Evolutionary conservation across 2,329 filamentous ascomycete species (phyloP).

Genomic region (Fusarium protoensiforme): DNA sequence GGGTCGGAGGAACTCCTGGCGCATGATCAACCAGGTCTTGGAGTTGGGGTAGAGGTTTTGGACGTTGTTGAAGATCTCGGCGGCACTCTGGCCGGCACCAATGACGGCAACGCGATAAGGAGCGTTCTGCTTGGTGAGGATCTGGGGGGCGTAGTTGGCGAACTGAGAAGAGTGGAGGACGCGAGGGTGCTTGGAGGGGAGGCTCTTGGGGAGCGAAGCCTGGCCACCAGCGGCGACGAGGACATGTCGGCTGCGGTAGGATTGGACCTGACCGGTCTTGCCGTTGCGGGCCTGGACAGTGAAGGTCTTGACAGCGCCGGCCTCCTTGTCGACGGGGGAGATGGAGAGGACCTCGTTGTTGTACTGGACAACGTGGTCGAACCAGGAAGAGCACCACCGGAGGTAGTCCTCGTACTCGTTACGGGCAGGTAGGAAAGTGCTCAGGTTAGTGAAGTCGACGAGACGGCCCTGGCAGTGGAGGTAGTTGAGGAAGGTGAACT

Average conservation of each 20-base stretch:
- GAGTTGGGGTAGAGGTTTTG: conserved; percentile 85
- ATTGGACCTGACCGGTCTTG: conserved; percentile 64
- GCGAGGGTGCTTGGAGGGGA: conserved; percentile 76
- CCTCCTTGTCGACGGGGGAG: conserved; percentile 64
- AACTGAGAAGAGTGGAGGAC: conserved; percentile 94
- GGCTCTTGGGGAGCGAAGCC: conserved; percentile 75
- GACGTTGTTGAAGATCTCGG: conserved; percentile 94
- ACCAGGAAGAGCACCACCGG: conserved; percentile 87
- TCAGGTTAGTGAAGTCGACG: conserved; percentile 89
- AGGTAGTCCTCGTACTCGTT: conserved; percentile 96
- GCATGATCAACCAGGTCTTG: conserved; percentile 81
- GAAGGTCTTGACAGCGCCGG: conserved; percentile 71
- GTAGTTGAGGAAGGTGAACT: conserved; percentile 97
- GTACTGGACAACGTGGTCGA: conserved; percentile 79
- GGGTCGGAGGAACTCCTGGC: conserved; percentile 83
- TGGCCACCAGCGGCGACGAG: conserved; percentile 68
- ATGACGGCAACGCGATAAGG: conserved; percentile 84
- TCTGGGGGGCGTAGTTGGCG: conserved; percentile 69
- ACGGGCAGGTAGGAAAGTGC: conserved; percentile 87
- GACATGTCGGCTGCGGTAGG: conserved; percentile 73
- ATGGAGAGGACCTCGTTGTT: conserved; percentile 81
- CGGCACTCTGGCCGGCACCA: conserved; percentile 90
- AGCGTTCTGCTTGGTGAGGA: conserved; percentile 65
- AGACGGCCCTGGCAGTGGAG: conserved; percentile 84
- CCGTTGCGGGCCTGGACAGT: conserved; percentile 73